Conservation (phyloP, 768 basidiomycete species). For the Symmetrospora coprosmae region DNA sequence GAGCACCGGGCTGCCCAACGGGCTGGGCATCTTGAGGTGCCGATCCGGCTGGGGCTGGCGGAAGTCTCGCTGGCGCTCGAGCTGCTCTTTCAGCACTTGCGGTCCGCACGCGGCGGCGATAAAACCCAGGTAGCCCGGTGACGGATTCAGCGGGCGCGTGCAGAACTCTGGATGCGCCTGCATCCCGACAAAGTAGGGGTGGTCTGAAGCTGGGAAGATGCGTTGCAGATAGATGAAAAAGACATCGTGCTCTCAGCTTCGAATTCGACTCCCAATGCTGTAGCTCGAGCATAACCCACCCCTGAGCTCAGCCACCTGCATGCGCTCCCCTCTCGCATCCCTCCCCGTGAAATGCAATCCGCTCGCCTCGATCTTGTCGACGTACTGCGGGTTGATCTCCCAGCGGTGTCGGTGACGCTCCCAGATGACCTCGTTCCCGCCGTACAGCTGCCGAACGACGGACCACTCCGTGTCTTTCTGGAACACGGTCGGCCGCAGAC, state of each 20-base stretch:
- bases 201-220: conserved; percentile 45
- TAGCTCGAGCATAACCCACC: conserved; percentile 43
- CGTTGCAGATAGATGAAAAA: no score
- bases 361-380: conserved; percentile 53
- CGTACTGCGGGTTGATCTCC: conserved; percentile 83
- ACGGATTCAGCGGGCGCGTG: conserved; percentile 91
- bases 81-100: conserved; percentile 55
- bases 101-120: conserved; percentile 59
- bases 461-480: conserved; percentile 60
- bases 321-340: conserved; percentile 89
- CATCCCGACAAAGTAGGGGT: conserved; percentile 82
- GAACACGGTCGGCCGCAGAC: conserved; percentile 89
- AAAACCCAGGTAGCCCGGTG: conserved; percentile 91
- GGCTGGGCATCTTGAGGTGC: conserved; percentile 10
- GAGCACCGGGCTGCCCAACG: conserved; percentile 6
- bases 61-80: conserved; percentile 47
- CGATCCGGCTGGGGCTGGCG: conserved; percentile 21
- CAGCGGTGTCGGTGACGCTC: conserved; percentile 92
- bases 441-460: conserved; percentile 64
- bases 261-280: neutral
- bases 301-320: conserved; percentile 83
- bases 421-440: conserved; percentile 67
- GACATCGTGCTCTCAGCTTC: neutral
- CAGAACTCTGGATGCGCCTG: conserved; percentile 99
- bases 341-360: conserved; percentile 72